Evolutionary conservation across 1,284 basidiomycete species (phyloP), one percentile per base, ranked within the genome.

Genomic region (Pseudozyma sp.): DNA sequence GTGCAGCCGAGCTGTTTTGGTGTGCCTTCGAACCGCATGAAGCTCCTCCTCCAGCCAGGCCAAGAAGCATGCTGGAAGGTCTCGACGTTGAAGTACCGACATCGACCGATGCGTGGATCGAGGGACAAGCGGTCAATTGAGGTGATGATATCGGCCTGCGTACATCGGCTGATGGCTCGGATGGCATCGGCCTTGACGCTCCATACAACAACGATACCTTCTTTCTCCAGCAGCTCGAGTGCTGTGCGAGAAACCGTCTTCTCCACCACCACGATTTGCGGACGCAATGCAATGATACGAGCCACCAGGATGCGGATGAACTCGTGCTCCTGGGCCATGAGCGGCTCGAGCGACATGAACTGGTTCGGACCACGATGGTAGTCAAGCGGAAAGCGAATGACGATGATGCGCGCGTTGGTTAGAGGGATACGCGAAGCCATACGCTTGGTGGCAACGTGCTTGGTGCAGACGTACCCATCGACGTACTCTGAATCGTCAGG

Each of bases 401-500:
- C 89, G 93, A 99, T 96, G 81, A 99, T 90, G 13, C 95, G 91
- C 3, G 97, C 95, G 76, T 92, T 91, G 39, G 87, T 88, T 70
- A 92, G 88, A 9, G 87, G 88, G 64, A 87, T 78, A 13, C 85
- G 75, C 8, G 87, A 80, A 2, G 87, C 82, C 88, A 89, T 89
- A 40, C 85, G 90, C 86, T 97, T 97, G 85, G 98, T 96, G 5
- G 95, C 93, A 7, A 98, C 92, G 78, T 99, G 97, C 88, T 99
- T 98, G 19, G 95, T 96, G 82, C 98, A 97, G 52, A 99, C 95
- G 11, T 93, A 94, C 3, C 97, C 97, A 72, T 96, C 93, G 53
- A 99, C 93, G 80, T 96, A 99, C 87, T 98, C 95, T 12, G 94
- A 97, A 84, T 99, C 94, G 36, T 88, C 89, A 39, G 95, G 94